These are phyloP conservation scores for Nakataea oryzae DNA, from an alignment of 2,329 filamentous ascomycete genomes.

Conservation along the genomic window DNA sequence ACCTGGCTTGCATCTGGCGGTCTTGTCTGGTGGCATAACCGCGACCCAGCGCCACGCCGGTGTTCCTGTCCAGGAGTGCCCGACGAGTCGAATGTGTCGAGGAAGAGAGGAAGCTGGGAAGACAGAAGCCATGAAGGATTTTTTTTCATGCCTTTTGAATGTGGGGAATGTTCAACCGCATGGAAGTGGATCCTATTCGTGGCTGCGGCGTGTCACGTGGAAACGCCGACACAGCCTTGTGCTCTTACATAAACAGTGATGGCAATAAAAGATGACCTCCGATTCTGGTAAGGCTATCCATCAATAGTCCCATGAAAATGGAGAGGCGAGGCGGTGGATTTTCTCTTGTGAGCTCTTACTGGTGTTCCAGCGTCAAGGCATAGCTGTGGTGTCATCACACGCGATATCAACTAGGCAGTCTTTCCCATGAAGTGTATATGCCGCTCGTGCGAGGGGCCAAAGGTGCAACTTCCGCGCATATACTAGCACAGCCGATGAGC, in stretches of 20 bases:
- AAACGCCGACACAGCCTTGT: background rate
- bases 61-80: background rate
- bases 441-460: background rate
- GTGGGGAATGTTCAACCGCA: background rate
- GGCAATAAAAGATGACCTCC: background rate
- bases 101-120: background rate
- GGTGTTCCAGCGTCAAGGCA: no score
- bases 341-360: no score
- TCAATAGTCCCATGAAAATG: background rate
- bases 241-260: background rate
- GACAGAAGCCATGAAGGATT: background rate
- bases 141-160: background rate
- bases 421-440: background rate
- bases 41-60: no score
- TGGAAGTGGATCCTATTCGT: background rate
- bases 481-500: no score
- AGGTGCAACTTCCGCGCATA: no score
- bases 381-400: no score
- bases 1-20: background rate
- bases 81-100: no score
- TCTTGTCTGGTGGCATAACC: background rate
- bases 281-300: background rate
- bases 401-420: no score
- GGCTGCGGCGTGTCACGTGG: background rate
- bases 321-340: no score